Base-by-base conservation (phyloP, 352 stramenopile species). In the Phytopythium vexans region DNA sequence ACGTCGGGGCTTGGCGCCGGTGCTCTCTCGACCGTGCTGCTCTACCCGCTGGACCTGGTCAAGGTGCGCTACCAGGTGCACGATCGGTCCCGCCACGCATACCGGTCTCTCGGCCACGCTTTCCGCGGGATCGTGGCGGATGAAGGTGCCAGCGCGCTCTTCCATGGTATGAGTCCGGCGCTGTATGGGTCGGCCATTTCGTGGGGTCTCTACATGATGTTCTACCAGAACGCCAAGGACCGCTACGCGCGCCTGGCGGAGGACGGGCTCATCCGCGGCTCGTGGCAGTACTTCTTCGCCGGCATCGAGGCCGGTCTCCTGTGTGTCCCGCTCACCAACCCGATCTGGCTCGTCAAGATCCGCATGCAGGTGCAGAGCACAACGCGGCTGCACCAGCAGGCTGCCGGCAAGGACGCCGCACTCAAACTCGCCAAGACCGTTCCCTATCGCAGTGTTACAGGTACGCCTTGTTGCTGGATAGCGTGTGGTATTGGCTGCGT, bases 171-270 rank as follows among this genome's bases (percentile, higher is more conserved):
- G 70, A 90, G 80, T 16, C 96, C 97, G 10, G 96, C 96, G n/a
- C 62, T 99, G 16, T 91, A 99, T 35, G 97, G 95, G 16, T 97
- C 93, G 32, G 90, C 94, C 12, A 68, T 98, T 16, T 97, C 90
- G 14, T 99, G 97, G 97, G 97, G 97, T 10, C 81, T 98, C 39
- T 99, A 99, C 69, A 99, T 99, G 81, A 96, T 96, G 56, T 83
- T 99, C 47, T 99, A 99, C 68, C 96, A 99, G 77, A 87, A 89
- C 46, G 83, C 95, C 11, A 99, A 99, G 68, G 65, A 77, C 46
- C 66, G 83, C 1, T 94, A 92, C 46, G 80, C 75, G 33, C 77
- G 78, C 9, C 77, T 89, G 66, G 74, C 78, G 4, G 78, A 89
- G 40, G 67, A 83, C 45, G 78, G 78, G 9, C 64, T 76, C 50